Evolutionary conservation across 2,329 filamentous ascomycete species (phyloP), one percentile per base, ranked within the genome.

Genomic region (Aspergillus sclerotialis): DNA sequence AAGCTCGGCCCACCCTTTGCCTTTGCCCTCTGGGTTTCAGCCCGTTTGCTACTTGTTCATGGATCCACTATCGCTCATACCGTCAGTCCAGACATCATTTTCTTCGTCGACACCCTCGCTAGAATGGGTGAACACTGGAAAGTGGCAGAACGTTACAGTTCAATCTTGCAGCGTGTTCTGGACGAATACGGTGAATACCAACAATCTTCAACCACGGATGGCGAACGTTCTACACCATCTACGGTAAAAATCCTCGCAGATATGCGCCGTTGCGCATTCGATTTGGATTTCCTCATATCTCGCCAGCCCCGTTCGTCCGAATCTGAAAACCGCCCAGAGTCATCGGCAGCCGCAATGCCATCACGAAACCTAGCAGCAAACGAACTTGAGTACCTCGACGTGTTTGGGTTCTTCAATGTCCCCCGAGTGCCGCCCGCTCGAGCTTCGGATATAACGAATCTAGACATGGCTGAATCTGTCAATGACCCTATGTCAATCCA

Each of bases 391-490:
- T 94, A 93, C 55, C 68, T 94, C 3, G 88, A 94, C 49, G 84
- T 94, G 0, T 94, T 95, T 56, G 86, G 92, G 49, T 94, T 93
- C 55, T 95, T 94, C 70, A 94, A 94, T 55, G 79, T 93, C 36
- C 89, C 89, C 1, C 70, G 87, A 12, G 65, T 94, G 15, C 74
- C 75, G 0, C 60, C 65, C 13, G 37, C 53, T 4, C 51, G 61
- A 5, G 52, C 53, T 2, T 43, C 52, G 8, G 53, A 55, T 14
- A 44, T 50, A 3, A 36, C 35, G 7, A 44, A 45, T 19, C 32
- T 56, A n/a, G 51, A 53, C 16, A 51, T 58, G 4, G 33, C 39
- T 4, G 49, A 44, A 5, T 10, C 52, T 7, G 48, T 52, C 14
- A 43, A 48, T 10, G 53, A 62, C 30, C 56, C 55, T 4, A 61